Base-by-base conservation (phyloP, 805 yeast genomes). In the Ogataea minuta region DNA sequence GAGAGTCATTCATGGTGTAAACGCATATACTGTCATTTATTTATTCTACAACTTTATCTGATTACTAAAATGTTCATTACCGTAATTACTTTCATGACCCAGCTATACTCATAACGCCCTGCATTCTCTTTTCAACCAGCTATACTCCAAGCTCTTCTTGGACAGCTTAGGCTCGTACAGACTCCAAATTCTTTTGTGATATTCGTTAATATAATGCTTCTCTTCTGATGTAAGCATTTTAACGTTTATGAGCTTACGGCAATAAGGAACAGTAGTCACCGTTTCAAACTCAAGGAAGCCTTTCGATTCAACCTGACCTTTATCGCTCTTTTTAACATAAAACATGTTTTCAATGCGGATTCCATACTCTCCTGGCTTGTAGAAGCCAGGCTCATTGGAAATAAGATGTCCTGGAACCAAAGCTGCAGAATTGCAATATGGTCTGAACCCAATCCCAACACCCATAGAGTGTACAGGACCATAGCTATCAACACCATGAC, bases 1-100 rank as follows among this genome's bases (percentile, higher is more conserved):
- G 99, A 39, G 99, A 93, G 68, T 87, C 96, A 4, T 93, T 93
- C 63, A 93, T 90, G 96, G 96, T 91, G 7, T 90, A 67, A 38
- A 24, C 27, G 12, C 13, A 28, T 15, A 17, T 17, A 20, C 30
- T 16, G 9, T 26, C 13, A 26, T 26, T 28, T 33, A 34, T 25
- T 39, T 34, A 39, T 37, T 31, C 16, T 11, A 10, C 14, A 21
- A 32, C 35, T 29, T 34, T 40, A 31, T 14, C 21, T 11, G 14
- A 23, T 16, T 12, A 12, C 16, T 33, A 23, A n/a, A 19, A 24
- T 33, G 25, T 16, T 17, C 33, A 30, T 30, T 30, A 30, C 33
- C 20, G 16, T 11, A 19, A 14, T n/a, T 19, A 13, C 28, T 21
- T 21, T n/a, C 17, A 4, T 23, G 16, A 13, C 9, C n/a, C 12